Base-by-base conservation (phyloP, 495 filamentous ascomycete species). In the Neurospora sublineolata region DNA sequence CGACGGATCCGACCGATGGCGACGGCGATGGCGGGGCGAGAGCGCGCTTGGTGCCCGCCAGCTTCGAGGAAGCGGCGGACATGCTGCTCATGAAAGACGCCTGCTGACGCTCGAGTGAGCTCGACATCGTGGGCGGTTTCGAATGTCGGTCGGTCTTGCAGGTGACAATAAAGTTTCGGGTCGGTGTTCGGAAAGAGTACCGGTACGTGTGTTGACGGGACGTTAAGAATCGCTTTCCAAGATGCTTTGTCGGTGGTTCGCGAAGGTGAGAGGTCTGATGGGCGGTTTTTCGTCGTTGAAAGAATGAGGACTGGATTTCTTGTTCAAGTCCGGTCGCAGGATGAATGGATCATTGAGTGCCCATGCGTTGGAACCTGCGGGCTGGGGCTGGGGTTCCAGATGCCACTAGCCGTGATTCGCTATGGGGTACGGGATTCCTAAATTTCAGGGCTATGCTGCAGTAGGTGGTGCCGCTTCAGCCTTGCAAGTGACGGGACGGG, bases 41-140 rank as follows among this genome's bases (percentile, higher is more conserved):
- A 70, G 80, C 78, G 58, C 84, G 82, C 73, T 86, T 87, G 73
- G 78, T 85, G 71, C 72, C 73, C 1, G 80, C 75, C 64, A 87
- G 74, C 73, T 86, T 86, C 68, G 81, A 74, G 42, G 85, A 81
- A 37, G 84, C 83, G 20, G 83, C 82, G 41, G 81, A 79, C 73
- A 86, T 81, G 73, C 78, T 79, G 76, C 79, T 79, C 68, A 80
- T 83, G 75, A 88, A 87, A 44, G 81, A 80, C 16, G 78, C 81
- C 40, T 82, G 76, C 76, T 86, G 83, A 69, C 83, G 84, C 52
- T 87, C 80, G 73, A 88, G 80, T 60, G 79, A 83, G 76, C 76
- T 83, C 77, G 84, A 83, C 86, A 86, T 87, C 23, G 58, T 79
- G 76, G 73, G 67, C 37, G 60, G 30, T 36, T 46, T 68, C 52